phyloP scores from a whole-genome alignment of 345 rosid species.

The Gossypium sturtianum region DNA sequence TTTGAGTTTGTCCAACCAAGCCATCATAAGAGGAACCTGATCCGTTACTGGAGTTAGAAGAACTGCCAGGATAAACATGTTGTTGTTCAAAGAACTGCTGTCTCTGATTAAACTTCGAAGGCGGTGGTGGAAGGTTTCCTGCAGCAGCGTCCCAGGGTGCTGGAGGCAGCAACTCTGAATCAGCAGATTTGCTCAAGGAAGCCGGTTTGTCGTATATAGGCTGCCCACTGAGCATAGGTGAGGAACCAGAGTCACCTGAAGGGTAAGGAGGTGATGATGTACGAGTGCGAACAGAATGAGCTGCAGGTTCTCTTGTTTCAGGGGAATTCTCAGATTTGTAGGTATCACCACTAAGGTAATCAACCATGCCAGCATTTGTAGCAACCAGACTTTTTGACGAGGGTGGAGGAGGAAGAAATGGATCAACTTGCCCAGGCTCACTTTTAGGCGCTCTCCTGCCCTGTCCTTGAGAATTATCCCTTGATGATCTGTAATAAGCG shows the following conservation, averaged over 20 bases:
- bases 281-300: conserved; percentile 30
- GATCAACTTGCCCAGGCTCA: conserved; percentile 34
- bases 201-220: conserved; percentile 57
- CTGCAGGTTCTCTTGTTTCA: conserved; percentile 24
- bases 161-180: conserved; percentile 52
- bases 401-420: conserved; percentile 86
- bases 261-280: conserved; percentile 20
- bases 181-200: conserved; percentile 31
- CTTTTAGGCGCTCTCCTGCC: conserved; percentile 36
- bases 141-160: conserved; percentile 67
- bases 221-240: conserved; percentile 25
- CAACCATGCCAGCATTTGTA: conserved; percentile 40
- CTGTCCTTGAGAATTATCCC: conserved; percentile 44
- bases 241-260: conserved; percentile 17
- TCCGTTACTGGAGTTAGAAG: conserved; percentile 40
- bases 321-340: conserved; percentile 54
- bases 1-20: conserved; percentile 57
- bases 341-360: conserved; percentile 86
- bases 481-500: conserved; percentile 49
- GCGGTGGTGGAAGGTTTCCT: conserved; percentile 64
- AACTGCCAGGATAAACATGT: conserved; percentile 8
- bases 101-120: conserved; percentile 63
- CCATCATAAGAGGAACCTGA: conserved; percentile 51
- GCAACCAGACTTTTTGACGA: conserved; percentile 60
- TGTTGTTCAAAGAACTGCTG: conserved; percentile 56